These are phyloP conservation scores for Plasmodium knowlesi DNA, from an alignment of 169 alveolate species.

Conservation along the genomic window DNA sequence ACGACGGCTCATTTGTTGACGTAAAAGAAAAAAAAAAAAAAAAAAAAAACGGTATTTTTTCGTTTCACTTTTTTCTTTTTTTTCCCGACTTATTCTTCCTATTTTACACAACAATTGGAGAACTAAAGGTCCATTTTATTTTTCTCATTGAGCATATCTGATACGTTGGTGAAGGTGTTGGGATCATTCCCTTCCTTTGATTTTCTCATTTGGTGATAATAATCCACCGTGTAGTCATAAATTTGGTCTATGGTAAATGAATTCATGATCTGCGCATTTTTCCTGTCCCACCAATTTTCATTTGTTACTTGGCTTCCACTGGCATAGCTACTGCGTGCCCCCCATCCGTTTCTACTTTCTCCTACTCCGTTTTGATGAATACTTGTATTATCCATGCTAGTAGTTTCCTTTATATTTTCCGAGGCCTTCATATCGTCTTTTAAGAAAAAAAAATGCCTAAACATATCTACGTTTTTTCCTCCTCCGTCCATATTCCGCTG, in stretches of 20 bases:
- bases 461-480: neutral
- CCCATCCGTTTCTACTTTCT: neutral
- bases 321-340: neutral
- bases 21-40: neutral
- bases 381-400: neutral
- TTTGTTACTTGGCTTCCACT: neutral
- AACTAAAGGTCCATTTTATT: neutral
- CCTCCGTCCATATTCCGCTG: neutral
- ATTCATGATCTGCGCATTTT: neutral
- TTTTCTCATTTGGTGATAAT: slow-evolving; percentile 11
- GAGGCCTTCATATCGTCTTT: neutral
- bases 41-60: neutral
- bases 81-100: neutral
- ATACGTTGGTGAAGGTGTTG: neutral
- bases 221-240: slow-evolving; percentile 35
- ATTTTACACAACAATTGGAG: neutral
- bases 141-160: neutral
- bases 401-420: neutral
- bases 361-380: neutral
- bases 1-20: neutral
- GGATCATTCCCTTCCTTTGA: neutral
- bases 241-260: slow-evolving; percentile 38
- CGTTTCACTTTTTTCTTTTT: slow-evolving; percentile 1
- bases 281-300: neutral
- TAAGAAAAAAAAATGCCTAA: slow-evolving; percentile 10